phyloP scores from a whole-genome alignment of 768 basidiomycete genomes.

The Gelatoporia subvermispora region DNA sequence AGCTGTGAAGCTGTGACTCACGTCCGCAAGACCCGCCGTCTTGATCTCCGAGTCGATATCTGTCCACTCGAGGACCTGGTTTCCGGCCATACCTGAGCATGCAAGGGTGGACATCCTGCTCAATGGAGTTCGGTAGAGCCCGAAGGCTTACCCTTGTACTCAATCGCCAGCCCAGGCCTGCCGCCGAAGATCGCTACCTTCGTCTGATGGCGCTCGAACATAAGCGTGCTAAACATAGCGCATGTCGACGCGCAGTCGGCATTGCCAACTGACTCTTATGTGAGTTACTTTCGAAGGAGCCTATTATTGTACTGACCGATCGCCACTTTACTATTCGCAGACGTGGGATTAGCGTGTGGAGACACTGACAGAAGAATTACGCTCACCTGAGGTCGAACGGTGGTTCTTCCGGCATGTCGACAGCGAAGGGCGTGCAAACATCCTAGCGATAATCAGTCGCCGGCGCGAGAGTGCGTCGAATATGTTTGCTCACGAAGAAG shows the following conservation, averaged over 20 bases:
- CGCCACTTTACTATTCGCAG: slow-evolving; percentile 16
- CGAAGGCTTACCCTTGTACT: slow-evolving; percentile 39
- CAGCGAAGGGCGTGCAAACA: slow-evolving; percentile 26
- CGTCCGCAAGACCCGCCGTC: slow-evolving; percentile 35
- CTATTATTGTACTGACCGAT: slow-evolving; percentile 14
- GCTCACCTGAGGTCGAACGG: slow-evolving; percentile 40
- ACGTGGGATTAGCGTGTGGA: not conserved
- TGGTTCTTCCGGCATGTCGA: slow-evolving; percentile 38
- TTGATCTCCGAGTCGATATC: slow-evolving; percentile 60
- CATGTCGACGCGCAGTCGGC: slow-evolving; percentile 54
- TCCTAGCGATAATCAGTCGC: slow-evolving; percentile 19
- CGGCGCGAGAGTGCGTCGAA: not conserved
- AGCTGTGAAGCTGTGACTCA: slow-evolving; percentile 16
- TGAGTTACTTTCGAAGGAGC: not conserved
- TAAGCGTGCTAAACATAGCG: slow-evolving; percentile 57
- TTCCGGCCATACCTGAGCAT: slow-evolving; percentile 45
- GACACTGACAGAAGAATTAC: not conserved
- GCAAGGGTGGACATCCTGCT: not conserved
- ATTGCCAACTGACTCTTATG: slow-evolving; percentile 13
- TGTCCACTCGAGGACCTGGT: slow-evolving; percentile 58
- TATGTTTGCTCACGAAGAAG: slow-evolving; percentile 23
- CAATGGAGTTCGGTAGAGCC: not conserved
- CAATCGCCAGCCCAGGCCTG: slow-evolving; percentile 43
- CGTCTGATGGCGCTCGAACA: slow-evolving; percentile 51
- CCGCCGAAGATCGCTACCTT: slow-evolving; percentile 55